These are phyloP conservation scores for Tulasnella sp. DNA, from an alignment of 768 basidiomycete species.

Conservation along the genomic window DNA sequence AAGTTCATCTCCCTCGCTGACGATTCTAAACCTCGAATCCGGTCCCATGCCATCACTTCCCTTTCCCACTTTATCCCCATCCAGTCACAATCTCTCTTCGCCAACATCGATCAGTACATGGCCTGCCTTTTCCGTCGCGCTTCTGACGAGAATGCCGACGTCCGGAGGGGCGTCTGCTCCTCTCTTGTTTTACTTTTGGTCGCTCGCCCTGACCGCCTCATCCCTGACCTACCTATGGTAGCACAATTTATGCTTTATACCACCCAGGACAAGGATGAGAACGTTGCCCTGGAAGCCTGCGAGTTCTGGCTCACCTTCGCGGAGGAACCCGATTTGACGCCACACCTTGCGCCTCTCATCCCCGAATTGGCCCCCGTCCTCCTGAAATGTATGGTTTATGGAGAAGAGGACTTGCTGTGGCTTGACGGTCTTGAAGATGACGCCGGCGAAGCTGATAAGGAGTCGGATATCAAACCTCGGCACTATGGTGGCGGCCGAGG, in stretches of 20 bases:
- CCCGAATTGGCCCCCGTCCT: slow-evolving; percentile 88
- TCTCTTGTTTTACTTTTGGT: slow-evolving; percentile 87
- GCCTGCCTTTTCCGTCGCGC: slow-evolving; percentile 89
- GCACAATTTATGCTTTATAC: slow-evolving; percentile 99
- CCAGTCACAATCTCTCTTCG: slow-evolving; percentile 72
- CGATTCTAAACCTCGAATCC: slow-evolving; percentile 78
- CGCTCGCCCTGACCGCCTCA: slow-evolving; percentile 86
- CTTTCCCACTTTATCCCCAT: slow-evolving; percentile 88
- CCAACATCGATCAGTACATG: slow-evolving; percentile 89
- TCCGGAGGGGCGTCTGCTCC: slow-evolving; percentile 91
- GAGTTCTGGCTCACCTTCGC: slow-evolving; percentile 99
- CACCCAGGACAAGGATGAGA: slow-evolving; percentile 94
- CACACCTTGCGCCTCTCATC: slow-evolving; percentile 73
- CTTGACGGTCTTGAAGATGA: slow-evolving; percentile 85
- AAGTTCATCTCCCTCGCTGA: slow-evolving; percentile 85
- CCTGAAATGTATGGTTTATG: slow-evolving; percentile 95
- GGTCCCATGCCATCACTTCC: slow-evolving; percentile 85
- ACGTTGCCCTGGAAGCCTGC: slow-evolving; percentile 93
- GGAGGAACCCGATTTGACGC: slow-evolving; percentile 78
- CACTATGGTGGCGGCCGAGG: slow-evolving; percentile 69
- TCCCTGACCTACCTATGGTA: slow-evolving; percentile 90
- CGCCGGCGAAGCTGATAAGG: slow-evolving; percentile 73
- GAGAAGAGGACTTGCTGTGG: slow-evolving; percentile 91
- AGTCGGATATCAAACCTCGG: slow-evolving; percentile 90
- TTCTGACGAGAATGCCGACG: slow-evolving; percentile 83